These are phyloP conservation scores for Tremella yokohamensis DNA, from an alignment of 768 basidiomycete genomes.

Conservation along the genomic window DNA sequence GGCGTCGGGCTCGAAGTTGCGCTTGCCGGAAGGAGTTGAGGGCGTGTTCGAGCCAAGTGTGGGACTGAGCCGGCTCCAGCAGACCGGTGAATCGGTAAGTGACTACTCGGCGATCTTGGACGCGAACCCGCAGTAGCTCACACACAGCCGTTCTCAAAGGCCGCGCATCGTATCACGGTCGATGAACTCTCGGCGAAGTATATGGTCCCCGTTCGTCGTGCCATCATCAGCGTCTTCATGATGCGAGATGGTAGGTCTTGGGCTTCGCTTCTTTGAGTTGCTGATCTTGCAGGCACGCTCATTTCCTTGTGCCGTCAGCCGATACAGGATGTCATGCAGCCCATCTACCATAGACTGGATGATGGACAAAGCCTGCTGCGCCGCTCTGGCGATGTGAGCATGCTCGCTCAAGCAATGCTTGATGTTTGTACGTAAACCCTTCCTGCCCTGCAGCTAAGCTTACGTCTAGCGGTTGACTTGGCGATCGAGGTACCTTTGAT, in stretches of 20 bases:
- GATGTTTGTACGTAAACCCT: conserved; percentile 41
- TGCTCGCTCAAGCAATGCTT: conserved; percentile 48
- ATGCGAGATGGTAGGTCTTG: conserved; percentile 44
- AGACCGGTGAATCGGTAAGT: conserved; percentile 20
- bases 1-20: conserved; percentile 4
- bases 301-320: conserved; percentile 39
- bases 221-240: conserved; percentile 48
- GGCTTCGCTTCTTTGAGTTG: not conserved
- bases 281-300: conserved; percentile 34
- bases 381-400: conserved; percentile 47
- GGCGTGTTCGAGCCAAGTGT: conserved; percentile 48
- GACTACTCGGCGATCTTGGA: not conserved
- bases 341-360: conserved; percentile 46
- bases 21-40: conserved; percentile 48
- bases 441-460: not conserved
- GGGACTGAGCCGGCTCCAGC: conserved; percentile 15
- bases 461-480: conserved; percentile 41
- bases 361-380: conserved; percentile 45
- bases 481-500: conserved; percentile 35
- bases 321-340: conserved; percentile 37
- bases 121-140: conserved; percentile 8
- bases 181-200: conserved; percentile 48
- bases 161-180: conserved; percentile 45
- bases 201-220: conserved; percentile 48
- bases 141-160: conserved; percentile 27